phyloP scores from a whole-genome alignment of 169 alveolate species.

The Eimeria sp. region DNA sequence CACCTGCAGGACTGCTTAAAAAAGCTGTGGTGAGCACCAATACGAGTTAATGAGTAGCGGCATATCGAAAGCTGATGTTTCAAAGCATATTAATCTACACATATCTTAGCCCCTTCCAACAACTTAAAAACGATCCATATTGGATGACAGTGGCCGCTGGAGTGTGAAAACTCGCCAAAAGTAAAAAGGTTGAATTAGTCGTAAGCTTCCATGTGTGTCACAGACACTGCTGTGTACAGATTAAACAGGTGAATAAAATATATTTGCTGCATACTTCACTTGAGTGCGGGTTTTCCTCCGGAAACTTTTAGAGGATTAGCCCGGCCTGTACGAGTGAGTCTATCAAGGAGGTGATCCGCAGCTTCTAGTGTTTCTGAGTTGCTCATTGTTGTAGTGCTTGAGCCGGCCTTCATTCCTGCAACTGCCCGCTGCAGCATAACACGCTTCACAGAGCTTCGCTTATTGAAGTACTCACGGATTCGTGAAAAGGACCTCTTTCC shows the following conservation, averaged over 20 bases:
- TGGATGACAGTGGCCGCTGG: neutral
- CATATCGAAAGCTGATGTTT: neutral
- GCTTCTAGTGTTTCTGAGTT: conserved; percentile 10
- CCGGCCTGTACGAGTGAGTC: conserved; percentile 28
- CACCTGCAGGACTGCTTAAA: neutral
- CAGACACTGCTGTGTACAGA: neutral
- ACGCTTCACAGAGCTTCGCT: conserved; percentile 39
- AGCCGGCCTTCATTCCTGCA: conserved; percentile 46
- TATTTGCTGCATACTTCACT: neutral
- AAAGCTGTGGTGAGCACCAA: neutral
- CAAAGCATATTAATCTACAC: neutral
- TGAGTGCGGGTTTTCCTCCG: neutral
- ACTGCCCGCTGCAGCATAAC: conserved; percentile 73
- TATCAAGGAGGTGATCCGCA: conserved; percentile 56
- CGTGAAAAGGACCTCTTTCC: conserved; percentile 51
- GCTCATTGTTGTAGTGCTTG: conserved; percentile 44
- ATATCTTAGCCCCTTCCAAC: neutral
- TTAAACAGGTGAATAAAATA: neutral
- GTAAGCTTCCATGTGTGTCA: neutral
- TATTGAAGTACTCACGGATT: conserved; percentile 45
- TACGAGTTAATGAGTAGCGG: neutral
- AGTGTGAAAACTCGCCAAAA: neutral
- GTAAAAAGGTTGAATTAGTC: neutral
- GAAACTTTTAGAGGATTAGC: neutral
- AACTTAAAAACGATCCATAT: neutral